Base-by-base conservation (phyloP, 2,329 filamentous ascomycete genomes). In the Dendryphion nanum region DNA sequence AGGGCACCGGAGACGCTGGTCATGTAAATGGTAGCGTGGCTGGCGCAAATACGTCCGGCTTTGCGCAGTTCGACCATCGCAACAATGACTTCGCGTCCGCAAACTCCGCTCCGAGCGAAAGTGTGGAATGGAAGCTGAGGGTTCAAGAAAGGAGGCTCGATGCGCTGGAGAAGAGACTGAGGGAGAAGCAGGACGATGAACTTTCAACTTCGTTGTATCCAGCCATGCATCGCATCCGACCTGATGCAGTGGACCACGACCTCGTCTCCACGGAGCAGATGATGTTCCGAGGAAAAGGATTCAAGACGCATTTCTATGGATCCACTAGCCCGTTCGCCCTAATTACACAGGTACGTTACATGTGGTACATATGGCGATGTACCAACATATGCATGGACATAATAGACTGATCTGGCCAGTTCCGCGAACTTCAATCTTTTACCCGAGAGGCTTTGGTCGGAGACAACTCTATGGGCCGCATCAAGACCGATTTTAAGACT, bases 301-400 rank as follows among this genome's bases (percentile, higher is more conserved):
- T 72, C 57, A 71, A 70, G 46, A 70, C 70, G 1, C 64, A 67
- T 13, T 73, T 70, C 42, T 64, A 68, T 39, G 70, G 70, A 4
- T 59, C 61, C 4, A 71, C 68, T 4, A 67, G 69, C 42, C 51
- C 68, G 2, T 57, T 66, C 40, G 61, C 53, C 41, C 43, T 59
- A 8, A 53, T 66, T 8, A 53, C 50, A 8, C 57, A 62, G 50
- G 64, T 67, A 59, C 14, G 29, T 23, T 30, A 10, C 23, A 13
- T 30, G 23, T 26, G n/a, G 23, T 26, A 26, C 2, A 3, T 26
- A n/a, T 26, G 23, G 10, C 23, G n/a, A 26, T 26, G 10, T 3
- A 26, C n/a, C n/a, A n/a, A n/a, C n/a, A n/a, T n/a, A n/a, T n/a
- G n/a, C n/a, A n/a, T n/a, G n/a, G n/a, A n/a, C n/a, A n/a, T n/a